Evolutionary conservation across 2,329 filamentous ascomycete genomes (phyloP), one percentile per base, ranked within the genome.

Genomic region (Aspergillus japonicus): DNA sequence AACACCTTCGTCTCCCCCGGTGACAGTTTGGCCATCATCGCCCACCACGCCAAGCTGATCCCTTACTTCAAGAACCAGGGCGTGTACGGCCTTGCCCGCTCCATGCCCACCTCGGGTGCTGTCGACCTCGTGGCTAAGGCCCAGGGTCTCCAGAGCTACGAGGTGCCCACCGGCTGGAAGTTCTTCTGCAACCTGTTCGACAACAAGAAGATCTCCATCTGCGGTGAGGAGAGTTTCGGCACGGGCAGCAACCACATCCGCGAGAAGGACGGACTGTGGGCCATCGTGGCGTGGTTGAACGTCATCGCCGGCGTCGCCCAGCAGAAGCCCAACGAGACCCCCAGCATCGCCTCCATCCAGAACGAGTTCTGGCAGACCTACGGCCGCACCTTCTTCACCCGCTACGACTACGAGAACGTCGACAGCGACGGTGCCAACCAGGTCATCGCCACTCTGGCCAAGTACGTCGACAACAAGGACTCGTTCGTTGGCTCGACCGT

Each of bases 241-340:
- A 99, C 95, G 11, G 95, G 95, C 44, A 96, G 91, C 79, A 97
- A 99, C 83, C 95, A 99, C 80, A 96, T 99, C 73, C 92, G 95
- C 69, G 95, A 99, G 83, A 99, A 99, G 86, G 95, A 99, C 73
- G 95, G 95, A 63, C 85, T 99, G 47, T 99, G 95, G 95, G 95
- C 95, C 62, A 86, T 99, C 63, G 90, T 97, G 56, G 95, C 95
- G 33, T 99, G 95, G 95, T 82, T 99, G 71, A 99, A 99, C 83
- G 96, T 99, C 77, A 96, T 99, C 71, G 95, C 95, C 62, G 94
- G 91, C 66, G 87, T 98, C 51, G 93, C 93, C 65, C 88, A 95
- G 75, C 85, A 92, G 76, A 89, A 89, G 72, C 87, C 90, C 21
- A 87, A 83, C 60, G 88, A 90, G 68, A 92, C 89, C 3, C 93